Conservation (phyloP, 306 rosid genomes). For the Leucaena leucocephala region DNA sequence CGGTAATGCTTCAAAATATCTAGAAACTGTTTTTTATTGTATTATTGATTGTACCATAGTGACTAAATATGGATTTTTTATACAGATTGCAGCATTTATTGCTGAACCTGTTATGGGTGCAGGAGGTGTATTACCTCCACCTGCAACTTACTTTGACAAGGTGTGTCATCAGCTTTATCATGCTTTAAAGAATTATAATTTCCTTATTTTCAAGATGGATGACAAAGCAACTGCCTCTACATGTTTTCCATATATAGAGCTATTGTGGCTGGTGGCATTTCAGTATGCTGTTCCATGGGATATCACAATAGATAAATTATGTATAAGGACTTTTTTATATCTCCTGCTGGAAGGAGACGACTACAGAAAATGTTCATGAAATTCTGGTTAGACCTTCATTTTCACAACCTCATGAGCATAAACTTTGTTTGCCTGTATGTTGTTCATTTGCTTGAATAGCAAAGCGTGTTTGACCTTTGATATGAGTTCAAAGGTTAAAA, state of each 20-base stretch:
- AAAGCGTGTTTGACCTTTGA: background rate
- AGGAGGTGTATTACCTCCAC: conserved; percentile 92
- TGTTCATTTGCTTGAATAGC: conserved; percentile 13
- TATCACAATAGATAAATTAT: conserved; percentile 2
- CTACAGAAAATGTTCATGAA: background rate
- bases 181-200: conserved; percentile 10
- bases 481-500: background rate
- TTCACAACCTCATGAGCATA: background rate
- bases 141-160: conserved; percentile 89
- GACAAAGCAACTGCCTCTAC: background rate
- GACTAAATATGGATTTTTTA: conserved; percentile 6
- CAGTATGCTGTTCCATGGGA: background rate
- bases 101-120: conserved; percentile 99
- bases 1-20: conserved; percentile 53
- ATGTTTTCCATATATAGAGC: background rate
- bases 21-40: conserved; percentile 15
- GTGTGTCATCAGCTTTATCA: conserved; percentile 45
- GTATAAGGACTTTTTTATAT: background rate
- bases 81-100: conserved; percentile 95
- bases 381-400: background rate
- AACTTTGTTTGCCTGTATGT: background rate
- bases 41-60: conserved; percentile 15
- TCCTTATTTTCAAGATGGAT: conserved; percentile 33
- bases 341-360: background rate
- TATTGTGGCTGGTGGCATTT: background rate